These are phyloP conservation scores for Backusella australiensis DNA, from an alignment of 192 early-diverging fungal species.

Conservation along the genomic window DNA sequence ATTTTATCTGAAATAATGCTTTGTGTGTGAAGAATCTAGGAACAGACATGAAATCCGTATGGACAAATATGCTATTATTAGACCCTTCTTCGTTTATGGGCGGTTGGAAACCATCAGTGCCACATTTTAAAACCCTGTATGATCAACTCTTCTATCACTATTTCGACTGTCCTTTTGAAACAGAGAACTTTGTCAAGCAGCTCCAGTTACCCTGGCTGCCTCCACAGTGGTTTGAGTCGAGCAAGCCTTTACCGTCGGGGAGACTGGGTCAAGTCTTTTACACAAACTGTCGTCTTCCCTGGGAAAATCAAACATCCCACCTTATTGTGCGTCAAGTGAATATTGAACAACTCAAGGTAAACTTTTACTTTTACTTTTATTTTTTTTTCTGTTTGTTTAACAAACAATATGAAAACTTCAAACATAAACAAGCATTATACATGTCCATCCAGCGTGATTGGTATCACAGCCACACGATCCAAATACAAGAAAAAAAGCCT, in stretches of 20 bases:
- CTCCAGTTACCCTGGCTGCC: neutral
- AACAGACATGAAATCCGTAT: neutral
- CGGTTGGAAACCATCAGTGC: neutral
- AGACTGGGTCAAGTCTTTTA: constrained; percentile 1
- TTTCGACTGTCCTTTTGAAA: neutral
- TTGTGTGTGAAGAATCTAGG: neutral
- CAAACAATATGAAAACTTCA: neutral
- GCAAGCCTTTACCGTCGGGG: neutral
- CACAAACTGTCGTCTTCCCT: neutral
- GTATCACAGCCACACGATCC: neutral
- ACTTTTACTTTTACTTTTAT: no score
- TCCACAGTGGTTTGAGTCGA: constrained; percentile 3
- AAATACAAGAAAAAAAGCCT: neutral
- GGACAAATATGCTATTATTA: neutral
- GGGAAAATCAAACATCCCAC: neutral
- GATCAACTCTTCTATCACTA: constrained; percentile 6
- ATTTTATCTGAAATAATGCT: neutral
- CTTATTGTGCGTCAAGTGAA: neutral
- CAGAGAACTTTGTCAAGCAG: neutral
- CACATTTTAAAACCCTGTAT: neutral
- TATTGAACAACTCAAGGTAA: neutral
- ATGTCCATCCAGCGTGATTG: neutral
- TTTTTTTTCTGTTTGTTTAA: neutral
- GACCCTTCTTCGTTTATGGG: neutral
- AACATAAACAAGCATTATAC: constrained; percentile 1